Conservation (phyloP, 768 basidiomycete genomes). For the Mycena capillaripes region DNA sequence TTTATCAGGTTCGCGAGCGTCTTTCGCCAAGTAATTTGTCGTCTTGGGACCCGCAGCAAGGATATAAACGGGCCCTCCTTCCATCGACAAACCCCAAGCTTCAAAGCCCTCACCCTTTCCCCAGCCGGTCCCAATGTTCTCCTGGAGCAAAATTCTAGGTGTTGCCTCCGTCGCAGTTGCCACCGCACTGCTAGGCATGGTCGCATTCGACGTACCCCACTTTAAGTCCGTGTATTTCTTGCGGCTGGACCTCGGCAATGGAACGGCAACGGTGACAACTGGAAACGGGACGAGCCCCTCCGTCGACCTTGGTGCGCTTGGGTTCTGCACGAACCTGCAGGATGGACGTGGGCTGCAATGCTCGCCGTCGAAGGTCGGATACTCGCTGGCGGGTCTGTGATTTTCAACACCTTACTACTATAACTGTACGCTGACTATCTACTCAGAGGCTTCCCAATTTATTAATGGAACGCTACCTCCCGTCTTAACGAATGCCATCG, state of each 20-base stretch:
- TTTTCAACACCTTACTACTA: neutral
- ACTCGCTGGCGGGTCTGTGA: conserved; percentile 22
- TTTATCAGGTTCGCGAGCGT: too few relatives aligned
- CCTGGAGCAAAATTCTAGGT: conserved; percentile 28
- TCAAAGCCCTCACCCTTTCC: too few relatives aligned
- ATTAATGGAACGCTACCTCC: neutral
- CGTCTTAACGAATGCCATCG: neutral
- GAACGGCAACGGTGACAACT: too few relatives aligned
- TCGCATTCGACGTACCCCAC: conserved; percentile 24
- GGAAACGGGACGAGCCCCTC: conserved; percentile 14
- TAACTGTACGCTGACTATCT: neutral
- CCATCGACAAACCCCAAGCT: too few relatives aligned
- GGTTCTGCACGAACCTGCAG: conserved; percentile 26
- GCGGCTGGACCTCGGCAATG: neutral
- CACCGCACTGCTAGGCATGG: conserved; percentile 27
- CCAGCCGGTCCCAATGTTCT: too few relatives aligned
- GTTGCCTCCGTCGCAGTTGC: conserved; percentile 9
- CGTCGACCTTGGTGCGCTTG: conserved; percentile 29
- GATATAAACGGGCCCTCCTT: too few relatives aligned
- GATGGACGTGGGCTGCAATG: conserved; percentile 27
- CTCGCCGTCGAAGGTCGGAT: conserved; percentile 16
- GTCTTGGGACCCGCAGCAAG: too few relatives aligned
- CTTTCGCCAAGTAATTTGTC: too few relatives aligned
- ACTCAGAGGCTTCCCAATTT: conserved; percentile 2
- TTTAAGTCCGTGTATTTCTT: conserved; percentile 26